Evolutionary conservation across 352 stramenopile species (phyloP).

Genomic region (Phytophthora pini): DNA sequence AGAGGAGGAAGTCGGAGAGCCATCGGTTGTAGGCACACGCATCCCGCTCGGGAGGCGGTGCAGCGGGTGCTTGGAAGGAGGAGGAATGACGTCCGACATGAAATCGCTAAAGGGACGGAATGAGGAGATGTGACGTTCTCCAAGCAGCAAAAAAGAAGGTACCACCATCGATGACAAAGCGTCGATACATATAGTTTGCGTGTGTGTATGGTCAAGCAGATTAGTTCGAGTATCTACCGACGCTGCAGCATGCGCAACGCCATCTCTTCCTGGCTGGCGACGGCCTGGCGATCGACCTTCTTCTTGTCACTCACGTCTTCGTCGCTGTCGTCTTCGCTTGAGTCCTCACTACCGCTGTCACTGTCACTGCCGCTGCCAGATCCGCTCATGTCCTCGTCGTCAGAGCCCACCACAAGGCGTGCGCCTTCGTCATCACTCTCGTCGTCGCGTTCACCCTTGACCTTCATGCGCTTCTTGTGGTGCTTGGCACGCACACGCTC

Average conservation of each 20-base stretch:
- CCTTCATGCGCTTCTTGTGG: slow-evolving; percentile 88
- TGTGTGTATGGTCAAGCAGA: slow-evolving; percentile 11
- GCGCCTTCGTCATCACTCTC: slow-evolving; percentile 39
- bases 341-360: slow-evolving; percentile 39
- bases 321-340: slow-evolving; percentile 36
- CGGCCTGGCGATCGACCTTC: slow-evolving; percentile 55
- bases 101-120: background rate
- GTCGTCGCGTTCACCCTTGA: slow-evolving; percentile 77
- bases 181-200: background rate
- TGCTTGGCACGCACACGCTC: slow-evolving; percentile 91
- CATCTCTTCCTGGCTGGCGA: slow-evolving; percentile 81
- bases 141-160: slow-evolving; percentile 22
- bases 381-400: slow-evolving; percentile 43
- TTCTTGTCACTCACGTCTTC: slow-evolving; percentile 23
- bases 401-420: slow-evolving; percentile 54
- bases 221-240: slow-evolving; percentile 38
- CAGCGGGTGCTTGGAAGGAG: slow-evolving; percentile 18
- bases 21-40: slow-evolving; percentile 12
- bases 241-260: slow-evolving; percentile 81
- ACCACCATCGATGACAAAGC: slow-evolving; percentile 3
- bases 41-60: slow-evolving; percentile 31
- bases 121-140: background rate
- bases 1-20: slow-evolving; percentile 4
- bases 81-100: slow-evolving; percentile 22
- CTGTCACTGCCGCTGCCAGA: slow-evolving; percentile 32